Evolutionary conservation across 2,329 filamentous ascomycete species (phyloP), one percentile per base, ranked within the genome.

Genomic region (Cordyceps tenuipes): DNA sequence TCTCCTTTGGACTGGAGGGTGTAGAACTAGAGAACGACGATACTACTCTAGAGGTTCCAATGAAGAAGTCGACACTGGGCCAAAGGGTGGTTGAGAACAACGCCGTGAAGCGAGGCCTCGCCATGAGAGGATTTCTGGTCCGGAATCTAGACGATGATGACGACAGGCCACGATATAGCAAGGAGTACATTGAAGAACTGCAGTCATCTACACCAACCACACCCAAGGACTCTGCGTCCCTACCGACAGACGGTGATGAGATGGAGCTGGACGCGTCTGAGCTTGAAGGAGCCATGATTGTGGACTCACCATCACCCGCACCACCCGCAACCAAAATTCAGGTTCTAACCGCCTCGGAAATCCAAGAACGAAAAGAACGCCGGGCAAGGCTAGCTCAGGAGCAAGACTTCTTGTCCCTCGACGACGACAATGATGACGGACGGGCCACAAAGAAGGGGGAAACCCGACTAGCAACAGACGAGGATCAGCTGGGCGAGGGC

Each of bases 401-500:
- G 64, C 73, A 89, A 53, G 84, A 87, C 59, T 89, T 84, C 67
- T 82, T 90, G 49, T 84, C 85, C 0, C 75, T 90, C 0, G 79
- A 84, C 59, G 83, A 81, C 39, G 79, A 79, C n/a, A 80, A 81
- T n/a, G 78, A 81, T 52, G 73, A 74, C 34, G 73, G 76, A 21
- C 68, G 69, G 31, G 69, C 73, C 8, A 83, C 84, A 64, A 84
- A 86, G 66, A 84, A 88, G 64, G 82, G 84, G 39, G 82, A 91
- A 63, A 89, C 88, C 6, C 82, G 93, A 1, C 80, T 97, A 2
- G 82, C 91, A 6, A 83, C 81, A 47, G 91, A 97, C 39, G 93
- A 97, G 66, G 93, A 97, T 70, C 91, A 97, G 68, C 82, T 97
- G 0, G 90, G 89, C 43, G 94, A 97, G 74, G 92, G 91, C 0